These are phyloP conservation scores for Candida sanyaensis DNA, from an alignment of 1,139 yeast genomes.

Conservation along the genomic window DNA sequence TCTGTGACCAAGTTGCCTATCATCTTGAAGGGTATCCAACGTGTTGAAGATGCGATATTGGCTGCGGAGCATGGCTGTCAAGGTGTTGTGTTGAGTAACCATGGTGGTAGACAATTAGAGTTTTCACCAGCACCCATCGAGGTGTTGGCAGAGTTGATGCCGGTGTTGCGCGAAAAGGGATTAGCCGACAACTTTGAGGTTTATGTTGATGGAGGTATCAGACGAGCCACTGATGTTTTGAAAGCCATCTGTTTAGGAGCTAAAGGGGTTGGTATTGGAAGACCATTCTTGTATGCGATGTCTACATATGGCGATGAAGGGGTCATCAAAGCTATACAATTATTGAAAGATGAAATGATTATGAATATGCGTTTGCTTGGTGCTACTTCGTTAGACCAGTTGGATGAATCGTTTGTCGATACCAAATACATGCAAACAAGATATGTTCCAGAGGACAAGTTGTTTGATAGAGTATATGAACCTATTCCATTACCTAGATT, in stretches of 20 bases:
- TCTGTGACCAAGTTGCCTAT: constrained; percentile 64
- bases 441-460: constrained; percentile 36
- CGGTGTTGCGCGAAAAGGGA: constrained; percentile 48
- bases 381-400: constrained; percentile 62
- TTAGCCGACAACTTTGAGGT: constrained; percentile 51
- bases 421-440: constrained; percentile 18
- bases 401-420: constrained; percentile 50
- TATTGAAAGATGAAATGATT: constrained; percentile 76
- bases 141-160: constrained; percentile 64
- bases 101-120: constrained; percentile 77
- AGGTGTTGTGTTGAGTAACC: constrained; percentile 69
- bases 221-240: constrained; percentile 67
- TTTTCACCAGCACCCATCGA: constrained; percentile 69
- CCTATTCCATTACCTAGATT: constrained; percentile 38
- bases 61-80: constrained; percentile 66
- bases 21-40: constrained; percentile 69
- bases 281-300: constrained; percentile 73
- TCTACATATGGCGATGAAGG: constrained; percentile 78
- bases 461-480: constrained; percentile 40
- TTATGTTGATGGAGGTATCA: constrained; percentile 66
- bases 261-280: constrained; percentile 72
- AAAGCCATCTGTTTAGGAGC: constrained; percentile 72
- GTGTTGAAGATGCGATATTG: constrained; percentile 63
- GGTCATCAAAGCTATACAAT: constrained; percentile 72
- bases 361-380: constrained; percentile 92